Percentiles rank a stretch among this genome's conserved stretches.
Evolutionary conservation across 2,329 filamentous ascomycete genomes (phyloP).

Genomic region (Alternaria tenuissima): DNA sequence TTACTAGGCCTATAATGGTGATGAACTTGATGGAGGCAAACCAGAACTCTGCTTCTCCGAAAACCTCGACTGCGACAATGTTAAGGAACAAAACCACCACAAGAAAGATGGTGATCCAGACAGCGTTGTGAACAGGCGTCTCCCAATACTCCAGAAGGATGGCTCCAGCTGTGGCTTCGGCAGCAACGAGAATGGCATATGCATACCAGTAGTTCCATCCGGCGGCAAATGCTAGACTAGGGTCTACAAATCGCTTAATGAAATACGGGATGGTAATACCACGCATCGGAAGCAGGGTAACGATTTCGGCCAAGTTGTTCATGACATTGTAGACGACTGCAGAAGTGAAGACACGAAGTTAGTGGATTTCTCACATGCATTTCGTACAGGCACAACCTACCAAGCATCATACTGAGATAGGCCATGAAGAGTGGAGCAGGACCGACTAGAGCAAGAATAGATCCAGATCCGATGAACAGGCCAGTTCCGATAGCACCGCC

Average conservation of each 20-base stretch:
- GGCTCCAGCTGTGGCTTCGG: conserved; percentile 44
- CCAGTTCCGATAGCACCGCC: conserved; percentile 63
- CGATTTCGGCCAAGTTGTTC: conserved; percentile 53
- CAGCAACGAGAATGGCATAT: conserved; percentile 47
- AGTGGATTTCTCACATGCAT: too few relatives aligned
- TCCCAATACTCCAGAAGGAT: conserved; percentile 50
- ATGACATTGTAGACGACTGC: conserved; percentile 49
- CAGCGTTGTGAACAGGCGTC: conserved; percentile 41
- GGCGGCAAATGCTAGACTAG: conserved; percentile 49
- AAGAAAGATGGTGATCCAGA: conserved; percentile 50
- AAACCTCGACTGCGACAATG: conserved; percentile 46
- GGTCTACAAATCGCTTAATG: conserved; percentile 58
- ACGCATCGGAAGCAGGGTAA: conserved; percentile 52
- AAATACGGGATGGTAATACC: conserved; percentile 51
- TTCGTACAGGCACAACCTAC: too few relatives aligned
- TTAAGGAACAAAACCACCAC: conserved; percentile 47
- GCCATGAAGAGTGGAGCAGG: conserved; percentile 50
- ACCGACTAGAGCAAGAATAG: conserved; percentile 43
- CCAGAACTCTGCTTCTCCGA: conserved; percentile 60
- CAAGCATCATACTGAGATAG: conserved; percentile 49
- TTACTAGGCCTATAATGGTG: conserved; percentile 48
- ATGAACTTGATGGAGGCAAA: conserved; percentile 61
- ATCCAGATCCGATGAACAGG: conserved; percentile 48
- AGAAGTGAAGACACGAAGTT: too few relatives aligned
- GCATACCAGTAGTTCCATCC: conserved; percentile 43